phyloP scores from a whole-genome alignment of 2,329 filamentous ascomycete genomes.

The Epichloe amarillans region DNA sequence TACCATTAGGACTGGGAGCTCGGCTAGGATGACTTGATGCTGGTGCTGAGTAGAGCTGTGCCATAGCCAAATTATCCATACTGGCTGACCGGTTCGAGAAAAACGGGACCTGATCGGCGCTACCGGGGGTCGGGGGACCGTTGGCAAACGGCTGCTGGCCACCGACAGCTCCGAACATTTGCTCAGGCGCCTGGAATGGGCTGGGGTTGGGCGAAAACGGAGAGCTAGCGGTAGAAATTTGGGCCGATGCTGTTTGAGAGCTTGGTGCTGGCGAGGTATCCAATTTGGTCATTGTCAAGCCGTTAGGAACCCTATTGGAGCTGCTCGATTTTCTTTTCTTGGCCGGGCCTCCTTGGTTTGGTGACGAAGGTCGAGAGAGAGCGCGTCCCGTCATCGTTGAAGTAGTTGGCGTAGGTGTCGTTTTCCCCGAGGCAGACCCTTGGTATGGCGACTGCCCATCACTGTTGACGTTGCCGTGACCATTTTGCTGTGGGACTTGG shows the following conservation, averaged over 20 bases:
- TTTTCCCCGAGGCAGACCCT: conserved; percentile 18
- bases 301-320: conserved; percentile 56
- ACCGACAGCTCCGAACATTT: conserved; percentile 30
- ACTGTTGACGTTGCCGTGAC: conserved; percentile 46
- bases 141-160: conserved; percentile 32
- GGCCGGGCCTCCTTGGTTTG: conserved; percentile 50
- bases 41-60: conserved; percentile 58
- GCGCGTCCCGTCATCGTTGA: conserved; percentile 16
- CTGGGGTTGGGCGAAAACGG: conserved; percentile 38
- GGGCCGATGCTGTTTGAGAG: conserved; percentile 22
- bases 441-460: conserved; percentile 26
- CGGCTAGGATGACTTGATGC: conserved; percentile 63
- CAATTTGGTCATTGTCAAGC: conserved; percentile 69
- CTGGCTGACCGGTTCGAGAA: conserved; percentile 45
- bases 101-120: conserved; percentile 46
- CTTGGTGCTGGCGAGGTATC: conserved; percentile 40
- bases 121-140: conserved; percentile 56
- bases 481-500: conserved; percentile 41
- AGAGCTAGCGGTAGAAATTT: conserved; percentile 32
- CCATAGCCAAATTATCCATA: conserved; percentile 50
- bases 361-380: conserved; percentile 62
- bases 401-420: conserved; percentile 16
- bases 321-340: conserved; percentile 77
- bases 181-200: conserved; percentile 31
- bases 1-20: conserved; percentile 54